Conservation (phyloP, 192 early-diverging fungal genomes). For the Coemansia sp. region DNA sequence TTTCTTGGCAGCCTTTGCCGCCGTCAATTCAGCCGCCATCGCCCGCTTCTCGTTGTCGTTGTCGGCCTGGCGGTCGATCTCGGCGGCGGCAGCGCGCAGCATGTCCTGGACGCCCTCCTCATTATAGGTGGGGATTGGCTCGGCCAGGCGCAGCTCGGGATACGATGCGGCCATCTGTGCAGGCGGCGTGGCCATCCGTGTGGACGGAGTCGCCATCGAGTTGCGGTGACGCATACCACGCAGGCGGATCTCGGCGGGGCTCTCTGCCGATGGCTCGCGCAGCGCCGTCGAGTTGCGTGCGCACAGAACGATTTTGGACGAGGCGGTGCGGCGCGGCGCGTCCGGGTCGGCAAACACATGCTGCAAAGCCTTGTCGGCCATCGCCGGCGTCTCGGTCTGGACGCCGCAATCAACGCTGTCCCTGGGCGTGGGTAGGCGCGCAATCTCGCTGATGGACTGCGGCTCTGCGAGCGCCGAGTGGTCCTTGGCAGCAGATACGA, state of each 20-base stretch:
- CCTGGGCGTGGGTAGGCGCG: neutral
- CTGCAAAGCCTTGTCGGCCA: constrained; percentile 1
- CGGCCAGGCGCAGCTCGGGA: constrained; percentile 36
- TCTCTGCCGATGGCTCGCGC: neutral
- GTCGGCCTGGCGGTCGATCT: constrained; percentile 13
- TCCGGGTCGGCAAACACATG: constrained; percentile 6
- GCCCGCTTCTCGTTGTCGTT: constrained; percentile 14
- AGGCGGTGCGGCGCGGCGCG: constrained; percentile 17
- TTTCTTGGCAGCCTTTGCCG: constrained; percentile 24
- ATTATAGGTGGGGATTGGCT: constrained; percentile 13
- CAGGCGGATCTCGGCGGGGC: constrained; percentile 26
- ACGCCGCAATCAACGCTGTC: neutral
- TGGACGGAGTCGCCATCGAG: constrained; percentile 14
- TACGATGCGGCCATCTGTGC: constrained; percentile 22
- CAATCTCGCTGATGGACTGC: neutral
- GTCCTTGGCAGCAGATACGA: too few relatives aligned
- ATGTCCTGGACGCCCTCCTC: constrained; percentile 30
- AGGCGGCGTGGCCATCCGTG: neutral
- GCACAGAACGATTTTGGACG: constrained; percentile 30
- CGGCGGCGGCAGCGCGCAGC: constrained; percentile 27
- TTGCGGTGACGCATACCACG: constrained; percentile 35
- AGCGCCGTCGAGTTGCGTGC: constrained; percentile 23
- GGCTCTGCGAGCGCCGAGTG: too few relatives aligned
- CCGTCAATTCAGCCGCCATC: constrained; percentile 7
- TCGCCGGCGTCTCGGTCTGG: neutral